Base-by-base conservation (phyloP, 2,329 filamentous ascomycete genomes). In the Paecilomyces sp. region DNA sequence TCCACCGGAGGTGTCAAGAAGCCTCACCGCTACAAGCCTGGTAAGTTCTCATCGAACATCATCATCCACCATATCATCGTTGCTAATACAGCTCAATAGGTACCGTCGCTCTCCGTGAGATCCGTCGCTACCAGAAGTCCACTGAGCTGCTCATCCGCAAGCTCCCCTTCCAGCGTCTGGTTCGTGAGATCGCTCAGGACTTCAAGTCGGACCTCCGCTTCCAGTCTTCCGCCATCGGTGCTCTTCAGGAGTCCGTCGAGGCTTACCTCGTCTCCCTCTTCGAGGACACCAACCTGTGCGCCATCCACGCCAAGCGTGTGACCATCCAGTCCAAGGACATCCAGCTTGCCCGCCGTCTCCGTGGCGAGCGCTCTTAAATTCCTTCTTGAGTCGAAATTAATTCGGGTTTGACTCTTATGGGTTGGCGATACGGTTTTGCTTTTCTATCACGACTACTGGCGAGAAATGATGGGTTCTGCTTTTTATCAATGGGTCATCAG, bases 301-400 rank as follows among this genome's bases (percentile, higher is more conserved):
- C 94, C 74, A 96, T 97, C 79, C 94, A 97, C 82, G 93, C 94
- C 81, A 97, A 97, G 88, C 92, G 94, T 83, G 94, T 97, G 75
- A 97, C 93, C 74, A 97, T 97, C 80, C 93, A 81, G 74, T 79
- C 76, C 80, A 97, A 97, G 85, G 93, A 97, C 72, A 97, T 97
- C 76, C 93, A 97, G 82, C 87, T 97, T 56, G 92, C 93, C 73
- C 90, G 94, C 70, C 90, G 94, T 74, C 91, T 99, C 75, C 91
- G 94, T 73, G 94, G 94, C 68, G 92, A 94, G 84, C 89, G 90
- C 78, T 92, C 91, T 83, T 93, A 85, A 75, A 55, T 59, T 61
- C 51, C 57, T 61, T 65, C 64, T 65, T 68, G 66, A 65, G 64
- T 65, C 64, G 64, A 57, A 65, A 59, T 71, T 63, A 66, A 62